Evolutionary conservation across 495 filamentous ascomycete genomes (phyloP), one percentile per base, ranked within the genome.

Genomic region (Aspergillus homomorphus): DNA sequence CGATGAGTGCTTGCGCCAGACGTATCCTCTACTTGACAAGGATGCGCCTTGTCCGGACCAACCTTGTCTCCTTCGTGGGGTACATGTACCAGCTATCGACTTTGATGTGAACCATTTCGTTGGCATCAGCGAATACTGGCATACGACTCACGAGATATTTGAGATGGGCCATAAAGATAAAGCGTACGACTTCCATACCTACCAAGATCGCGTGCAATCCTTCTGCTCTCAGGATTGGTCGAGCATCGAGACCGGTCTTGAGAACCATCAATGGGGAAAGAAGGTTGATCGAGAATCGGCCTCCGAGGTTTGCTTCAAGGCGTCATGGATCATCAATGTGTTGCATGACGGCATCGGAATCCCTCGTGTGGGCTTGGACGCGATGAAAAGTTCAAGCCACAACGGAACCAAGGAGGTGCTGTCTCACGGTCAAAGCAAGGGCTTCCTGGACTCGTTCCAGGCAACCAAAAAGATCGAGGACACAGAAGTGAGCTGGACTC

Each of bases 81-180:
- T 91, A 48, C 92, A 98, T 66, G 90, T 92, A 2, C 94, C 94
- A 0, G 91, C 93, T 1, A 97, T 99, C 54, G 94, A 99, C 70
- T 99, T 98, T 67, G 87, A 94, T 53, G 87, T 99, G 42, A 99
- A 99, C 60, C 94, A 98, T 68, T 99, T 99, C 66, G 87, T 99
- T 23, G 94, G 94, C 8, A 93, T 99, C 54, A 96, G 92, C 18
- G 94, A 99, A 68, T 99, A 96, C 68, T 99, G 94, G 94, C 94
- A 99, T 73, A 96, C 93, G 0, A 99, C 94, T 0, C 93, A 97
- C 66, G 91, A 95, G 50, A 85, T 97, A 0, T 97, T 98, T 64
- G 89, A 91, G 59, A 86, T 85, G 68, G 85, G 84, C 24, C 81
- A 89, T 64, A 88, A 87, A 53, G 88, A 95, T 61, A 89, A 89